A percentile compares a stretch with the other conserved stretches of the same genome.
Evolutionary conservation across 129 eudicot genomes (phyloP).

Genomic region (Flaveria trinervia): DNA sequence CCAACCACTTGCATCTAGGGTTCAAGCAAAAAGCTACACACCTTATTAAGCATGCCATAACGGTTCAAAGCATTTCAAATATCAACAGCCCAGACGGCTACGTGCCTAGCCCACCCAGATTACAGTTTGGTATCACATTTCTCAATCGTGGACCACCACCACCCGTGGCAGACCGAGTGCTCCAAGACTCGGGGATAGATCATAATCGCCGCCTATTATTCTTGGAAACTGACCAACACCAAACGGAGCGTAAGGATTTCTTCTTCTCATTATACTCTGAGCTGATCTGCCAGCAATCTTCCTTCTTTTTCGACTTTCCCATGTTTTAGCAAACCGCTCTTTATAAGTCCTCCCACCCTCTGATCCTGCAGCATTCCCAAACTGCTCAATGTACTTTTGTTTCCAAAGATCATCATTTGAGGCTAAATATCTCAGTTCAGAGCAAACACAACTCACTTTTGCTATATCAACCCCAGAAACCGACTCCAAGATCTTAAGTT

Average conservation of each 20-base stretch:
- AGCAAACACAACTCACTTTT: conserved; percentile 50
- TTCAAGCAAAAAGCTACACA: conserved; percentile 15
- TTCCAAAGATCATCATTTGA: conserved; percentile 68
- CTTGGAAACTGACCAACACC: conserved; percentile 26
- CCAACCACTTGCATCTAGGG: background rate
- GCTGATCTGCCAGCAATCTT: conserved; percentile 17
- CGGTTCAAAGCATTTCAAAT: background rate
- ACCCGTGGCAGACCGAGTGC: conserved; percentile 20
- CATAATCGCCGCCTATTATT: conserved; percentile 57
- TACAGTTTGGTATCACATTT: conserved; percentile 38
- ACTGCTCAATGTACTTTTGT: conserved; percentile 46
- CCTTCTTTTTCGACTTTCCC: conserved; percentile 47
- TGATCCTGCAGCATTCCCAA: conserved; percentile 33
- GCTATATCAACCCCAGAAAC: conserved; percentile 65
- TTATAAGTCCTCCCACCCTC: conserved; percentile 48
- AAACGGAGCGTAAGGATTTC: conserved; percentile 32
- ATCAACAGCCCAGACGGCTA: background rate
- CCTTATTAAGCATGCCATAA: background rate
- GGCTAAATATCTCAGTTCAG: conserved; percentile 56
- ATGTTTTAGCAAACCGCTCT: conserved; percentile 45
- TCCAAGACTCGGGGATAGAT: conserved; percentile 21
- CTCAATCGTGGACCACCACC: conserved; percentile 22
- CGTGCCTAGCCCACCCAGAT: conserved; percentile 41
- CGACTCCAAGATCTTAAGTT: conserved; percentile 58
- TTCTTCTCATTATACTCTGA: conserved; percentile 25